Percentiles rank a stretch among this genome's conserved stretches.
These are phyloP conservation scores for Pythium plurisporium DNA, from an alignment of 352 stramenopile genomes.

Conservation along the genomic window DNA sequence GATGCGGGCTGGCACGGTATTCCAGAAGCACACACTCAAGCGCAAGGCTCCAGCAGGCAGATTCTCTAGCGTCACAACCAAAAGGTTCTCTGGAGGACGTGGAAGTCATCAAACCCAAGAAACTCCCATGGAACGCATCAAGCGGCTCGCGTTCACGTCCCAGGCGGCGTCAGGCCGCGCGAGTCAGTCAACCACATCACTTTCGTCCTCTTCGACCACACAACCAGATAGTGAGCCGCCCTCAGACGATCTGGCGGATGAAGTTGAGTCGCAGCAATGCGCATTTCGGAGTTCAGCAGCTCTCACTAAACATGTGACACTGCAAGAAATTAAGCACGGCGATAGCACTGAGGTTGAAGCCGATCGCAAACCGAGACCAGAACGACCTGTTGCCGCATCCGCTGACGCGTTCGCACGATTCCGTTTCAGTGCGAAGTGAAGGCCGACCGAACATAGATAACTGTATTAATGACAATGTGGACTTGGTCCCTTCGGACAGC, in stretches of 20 bases:
- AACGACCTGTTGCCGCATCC: background rate
- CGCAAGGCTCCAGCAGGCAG: conserved; percentile 31
- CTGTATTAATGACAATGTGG: no score
- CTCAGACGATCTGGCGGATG: background rate
- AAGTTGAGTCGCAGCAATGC: background rate
- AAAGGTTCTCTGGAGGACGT: no score
- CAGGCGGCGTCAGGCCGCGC: background rate
- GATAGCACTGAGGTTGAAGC: background rate
- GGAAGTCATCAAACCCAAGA: no score
- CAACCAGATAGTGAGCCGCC: background rate
- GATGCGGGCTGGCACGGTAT: conserved; percentile 60
- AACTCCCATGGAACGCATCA: conserved; percentile 14
- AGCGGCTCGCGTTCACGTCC: conserved; percentile 9
- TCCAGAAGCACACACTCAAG: conserved; percentile 53
- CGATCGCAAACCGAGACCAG: background rate
- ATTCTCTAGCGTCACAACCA: no score
- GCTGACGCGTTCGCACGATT: conserved; percentile 15
- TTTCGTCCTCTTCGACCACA: background rate
- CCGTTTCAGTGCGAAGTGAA: conserved; percentile 3
- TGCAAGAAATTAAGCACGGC: background rate
- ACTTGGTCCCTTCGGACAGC: no score
- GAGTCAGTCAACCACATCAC: background rate
- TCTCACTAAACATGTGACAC: background rate
- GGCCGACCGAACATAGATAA: background rate
- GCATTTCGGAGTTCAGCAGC: background rate